phyloP scores from a whole-genome alignment of 768 basidiomycete species.

The Lyophyllum decastes region DNA sequence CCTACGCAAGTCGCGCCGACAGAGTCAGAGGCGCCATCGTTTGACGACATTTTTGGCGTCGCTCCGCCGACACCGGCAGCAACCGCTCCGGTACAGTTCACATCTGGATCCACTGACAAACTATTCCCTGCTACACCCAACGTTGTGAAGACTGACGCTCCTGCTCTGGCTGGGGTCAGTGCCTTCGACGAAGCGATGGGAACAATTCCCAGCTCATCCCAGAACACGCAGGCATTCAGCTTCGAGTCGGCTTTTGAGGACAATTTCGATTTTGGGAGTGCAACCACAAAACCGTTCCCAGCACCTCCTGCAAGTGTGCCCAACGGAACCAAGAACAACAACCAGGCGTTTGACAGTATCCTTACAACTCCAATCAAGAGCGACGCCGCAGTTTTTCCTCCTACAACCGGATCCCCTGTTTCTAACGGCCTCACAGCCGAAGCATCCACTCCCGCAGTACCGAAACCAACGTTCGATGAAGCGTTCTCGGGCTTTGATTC shows the following conservation, averaged over 20 bases:
- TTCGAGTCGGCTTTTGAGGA: slow-evolving; percentile 64
- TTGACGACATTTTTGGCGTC: slow-evolving; percentile 61
- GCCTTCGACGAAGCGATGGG: slow-evolving; percentile 80
- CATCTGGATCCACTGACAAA: slow-evolving; percentile 19
- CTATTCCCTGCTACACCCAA: slow-evolving; percentile 13
- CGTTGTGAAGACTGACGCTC: slow-evolving; percentile 14
- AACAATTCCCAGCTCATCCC: slow-evolving; percentile 42
- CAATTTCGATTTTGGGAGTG: slow-evolving; percentile 59
- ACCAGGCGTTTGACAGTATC: slow-evolving; percentile 34
- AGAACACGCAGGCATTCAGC: slow-evolving; percentile 47
- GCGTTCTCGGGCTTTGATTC: slow-evolving; percentile 54
- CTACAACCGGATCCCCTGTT: background rate
- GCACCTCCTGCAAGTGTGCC: slow-evolving; percentile 22
- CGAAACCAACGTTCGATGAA: slow-evolving; percentile 45
- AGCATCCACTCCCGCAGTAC: background rate
- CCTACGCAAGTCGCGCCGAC: slow-evolving; percentile 5
- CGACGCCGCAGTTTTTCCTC: background rate
- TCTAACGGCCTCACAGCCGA: slow-evolving; percentile 5
- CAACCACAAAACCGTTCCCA: slow-evolving; percentile 34
- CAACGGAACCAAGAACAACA: slow-evolving; percentile 8
- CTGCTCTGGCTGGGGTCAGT: slow-evolving; percentile 48
- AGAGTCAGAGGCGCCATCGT: slow-evolving; percentile 25
- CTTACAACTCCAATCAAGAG: slow-evolving; percentile 21
- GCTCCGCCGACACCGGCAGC: slow-evolving; percentile 24
- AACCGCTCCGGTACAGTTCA: background rate